These are phyloP conservation scores for Passiflora organensis DNA, from an alignment of 345 rosid species.

Conservation along the genomic window DNA sequence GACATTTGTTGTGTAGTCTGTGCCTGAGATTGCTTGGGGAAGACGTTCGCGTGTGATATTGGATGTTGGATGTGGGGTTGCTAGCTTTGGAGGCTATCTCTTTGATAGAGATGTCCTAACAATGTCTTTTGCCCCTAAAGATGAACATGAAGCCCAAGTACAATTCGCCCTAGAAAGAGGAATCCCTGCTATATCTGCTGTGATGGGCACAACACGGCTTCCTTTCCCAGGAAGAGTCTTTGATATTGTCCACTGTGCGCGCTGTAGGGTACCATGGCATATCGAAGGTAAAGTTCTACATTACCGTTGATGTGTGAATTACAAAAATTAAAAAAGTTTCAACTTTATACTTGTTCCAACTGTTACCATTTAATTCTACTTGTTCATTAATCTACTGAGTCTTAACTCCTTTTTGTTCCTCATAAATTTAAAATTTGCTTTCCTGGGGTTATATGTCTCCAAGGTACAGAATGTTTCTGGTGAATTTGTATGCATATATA, in stretches of 20 bases:
- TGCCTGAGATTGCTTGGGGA: slow-evolving; percentile 80
- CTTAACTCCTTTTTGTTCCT: no score
- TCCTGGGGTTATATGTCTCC: no score
- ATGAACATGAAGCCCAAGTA: slow-evolving; percentile 98
- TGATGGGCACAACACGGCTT: slow-evolving; percentile 94
- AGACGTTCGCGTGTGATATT: slow-evolving; percentile 70
- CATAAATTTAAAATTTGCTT: no score
- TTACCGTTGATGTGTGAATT: no score
- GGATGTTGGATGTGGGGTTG: slow-evolving; percentile 99
- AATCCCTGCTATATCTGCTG: slow-evolving; percentile 94
- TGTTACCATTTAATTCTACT: not conserved
- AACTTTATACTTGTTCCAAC: not conserved
- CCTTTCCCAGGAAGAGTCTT: slow-evolving; percentile 91
- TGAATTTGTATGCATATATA: no score
- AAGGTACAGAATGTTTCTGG: no score
- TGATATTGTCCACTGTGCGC: slow-evolving; percentile 93
- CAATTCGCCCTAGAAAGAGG: slow-evolving; percentile 99
- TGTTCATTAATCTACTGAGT: no score
- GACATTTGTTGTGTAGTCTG: slow-evolving; percentile 47
- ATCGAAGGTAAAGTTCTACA: slow-evolving; percentile 63
- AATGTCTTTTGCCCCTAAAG: slow-evolving; percentile 98
- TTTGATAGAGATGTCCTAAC: slow-evolving; percentile 80
- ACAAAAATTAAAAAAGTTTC: not conserved
- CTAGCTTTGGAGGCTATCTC: slow-evolving; percentile 95
- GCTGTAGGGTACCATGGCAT: slow-evolving; percentile 99